Evolutionary conservation across 352 stramenopile species (phyloP), one percentile per base, ranked within the genome.

Genomic region (Phytopythium mirpurense): DNA sequence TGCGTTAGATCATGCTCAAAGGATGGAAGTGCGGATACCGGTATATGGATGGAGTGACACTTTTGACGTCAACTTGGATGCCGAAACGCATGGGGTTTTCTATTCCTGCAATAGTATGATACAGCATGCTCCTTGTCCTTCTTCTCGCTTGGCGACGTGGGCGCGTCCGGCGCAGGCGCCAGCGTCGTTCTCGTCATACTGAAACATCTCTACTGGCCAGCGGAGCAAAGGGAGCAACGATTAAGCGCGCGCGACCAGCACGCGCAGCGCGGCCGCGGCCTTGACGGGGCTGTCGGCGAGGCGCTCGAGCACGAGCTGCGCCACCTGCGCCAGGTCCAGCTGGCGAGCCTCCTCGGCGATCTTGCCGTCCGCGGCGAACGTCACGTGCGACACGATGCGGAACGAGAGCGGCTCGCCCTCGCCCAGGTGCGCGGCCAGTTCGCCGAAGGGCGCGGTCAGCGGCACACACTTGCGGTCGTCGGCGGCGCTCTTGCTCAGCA

Each of bases 321-420:
- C 67, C 53, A 91, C 82, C 46, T 67, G 72, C n/a, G 70, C 60
- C 48, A 89, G 65, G 59, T 88, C 82, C 2, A 86, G 56, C 66
- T 88, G 77, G 16, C 83, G 83, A 54, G 88, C 85, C 62, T 93
- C 83, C 52, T 93, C 83, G 5, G 63, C 56, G 50, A 93, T 88
- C 63, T 83, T 83, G 37, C 71, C 81, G 32, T 86, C 73, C n/a
- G 84, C 68, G 46, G 29, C 16, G 34, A 93, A 93, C 16, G 81
- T 89, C 47, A 93, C 53, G 72, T 90, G 83, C 15, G 81, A 90
- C 12, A 74, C 74, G 66, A 88, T 78, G 54, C 80, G 71, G 57
- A 90, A 87, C 29, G 79, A 70, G 31, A 93, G 62, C 54, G 74
- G 57, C 51, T 91, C 80, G 53, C 27, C 46, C 29, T 62, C 68